Evolutionary conservation across 1,284 basidiomycete genomes (phyloP), one percentile per base, ranked within the genome.

Genomic region (Peniophora sp.): DNA sequence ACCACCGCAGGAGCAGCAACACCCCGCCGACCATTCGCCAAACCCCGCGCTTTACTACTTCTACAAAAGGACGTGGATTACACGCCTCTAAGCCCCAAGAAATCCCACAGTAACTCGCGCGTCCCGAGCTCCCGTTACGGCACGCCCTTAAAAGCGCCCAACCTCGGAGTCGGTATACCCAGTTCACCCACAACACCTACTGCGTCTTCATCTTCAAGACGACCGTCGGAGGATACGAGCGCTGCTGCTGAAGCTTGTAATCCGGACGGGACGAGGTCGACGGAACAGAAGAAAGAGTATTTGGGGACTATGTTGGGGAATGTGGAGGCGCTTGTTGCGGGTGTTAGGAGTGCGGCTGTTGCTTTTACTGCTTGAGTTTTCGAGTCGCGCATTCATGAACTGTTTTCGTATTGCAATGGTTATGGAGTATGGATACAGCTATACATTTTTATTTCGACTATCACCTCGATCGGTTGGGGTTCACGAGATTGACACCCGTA

Each of bases 261-360:
- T 41, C 49, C 51, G 50, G 52, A 58, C 36, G 55, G 64, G 47
- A 67, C 71, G 52, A 74, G 78, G 57, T 86, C 82, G 22, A 91
- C 83, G 32, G 84, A 89, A 53, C 87, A 94, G 70, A 94, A 94
- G 72, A 92, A 89, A 67, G 79, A 83, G 62, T 66, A 90, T 41
- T 63, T 94, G 50, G 84, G 85, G 0, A 81, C 78, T 49, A 85
- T 92, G 80, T 65, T 94, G 47, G 91, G 89, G 1, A 94, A 94
- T 61, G 90, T 94, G 6, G 90, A 93, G 63, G 84, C 87, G 46
- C 74, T 93, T 9, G 88, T 94, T 3, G 87, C 90, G 58, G 85
- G 89, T 1, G 88, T 93, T 19, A 75, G 85, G 55, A 86, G 83
- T 66, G 88, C 86, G 0, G 89, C 89, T 0, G 82, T 92, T 51